A percentile compares a stretch with the other conserved stretches of the same genome.
phyloP scores from a whole-genome alignment of 805 yeast species.

The Candida ficus region DNA sequence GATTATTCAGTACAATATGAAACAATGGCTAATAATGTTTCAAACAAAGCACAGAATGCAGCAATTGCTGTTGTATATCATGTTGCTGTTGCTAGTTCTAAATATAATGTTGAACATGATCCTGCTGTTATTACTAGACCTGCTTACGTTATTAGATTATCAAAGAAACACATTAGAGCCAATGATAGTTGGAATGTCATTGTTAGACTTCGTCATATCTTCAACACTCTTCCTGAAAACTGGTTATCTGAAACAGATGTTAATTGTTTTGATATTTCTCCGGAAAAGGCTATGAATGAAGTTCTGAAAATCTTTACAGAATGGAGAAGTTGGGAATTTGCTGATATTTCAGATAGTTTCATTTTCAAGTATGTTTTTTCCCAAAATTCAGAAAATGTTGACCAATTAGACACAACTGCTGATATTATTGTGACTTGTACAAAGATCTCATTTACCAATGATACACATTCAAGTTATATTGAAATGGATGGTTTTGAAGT shows the following conservation, averaged over 20 bases:
- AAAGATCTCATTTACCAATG: neutral
- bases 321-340: conserved; percentile 94
- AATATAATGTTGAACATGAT: conserved; percentile 63
- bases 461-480: neutral
- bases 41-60: conserved; percentile 12
- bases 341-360: conserved; percentile 51
- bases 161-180: conserved; percentile 68
- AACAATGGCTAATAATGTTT: neutral
- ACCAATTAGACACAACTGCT: neutral
- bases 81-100: conserved; percentile 42
- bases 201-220: conserved; percentile 71
- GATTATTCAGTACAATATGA: neutral
- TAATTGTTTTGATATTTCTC: conserved; percentile 31
- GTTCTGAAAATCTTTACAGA: conserved; percentile 56
- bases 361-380: conserved; percentile 48
- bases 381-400: neutral
- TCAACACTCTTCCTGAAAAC: conserved; percentile 47
- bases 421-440: neutral
- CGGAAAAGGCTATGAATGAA: conserved; percentile 45
- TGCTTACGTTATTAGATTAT: conserved; percentile 69
- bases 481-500: neutral
- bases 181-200: conserved; percentile 86
- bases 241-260: conserved; percentile 39
- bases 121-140: conserved; percentile 90
- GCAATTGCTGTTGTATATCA: conserved; percentile 36